Conservation (phyloP, 139 green algal genomes). For the Coelastrella sp. region DNA sequence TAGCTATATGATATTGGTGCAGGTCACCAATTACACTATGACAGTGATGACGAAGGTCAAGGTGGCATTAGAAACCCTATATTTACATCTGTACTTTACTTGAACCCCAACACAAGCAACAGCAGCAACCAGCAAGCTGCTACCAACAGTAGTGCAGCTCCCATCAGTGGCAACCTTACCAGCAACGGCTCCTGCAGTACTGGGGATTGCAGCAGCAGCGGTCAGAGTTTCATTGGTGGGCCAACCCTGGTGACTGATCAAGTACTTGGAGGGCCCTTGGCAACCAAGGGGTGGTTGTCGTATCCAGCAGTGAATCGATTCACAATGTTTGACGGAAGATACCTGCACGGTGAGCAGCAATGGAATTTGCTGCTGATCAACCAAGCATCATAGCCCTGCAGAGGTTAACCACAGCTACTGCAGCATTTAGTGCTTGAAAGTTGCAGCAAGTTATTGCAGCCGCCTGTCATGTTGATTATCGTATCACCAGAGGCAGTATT, state of each 20-base stretch:
- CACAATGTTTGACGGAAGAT: slow-evolving; percentile 61
- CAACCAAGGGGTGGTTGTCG: slow-evolving; percentile 60
- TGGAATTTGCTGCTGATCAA: too few species aligned
- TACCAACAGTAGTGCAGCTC: too few species aligned
- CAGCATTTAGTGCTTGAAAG: neutral
- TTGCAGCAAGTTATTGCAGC: neutral
- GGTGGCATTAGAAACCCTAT: slow-evolving; percentile 64
- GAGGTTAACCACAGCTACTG: too few species aligned
- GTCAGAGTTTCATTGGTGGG: slow-evolving; percentile 54
- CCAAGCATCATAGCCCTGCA: too few species aligned
- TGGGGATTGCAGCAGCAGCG: neutral
- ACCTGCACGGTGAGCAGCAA: slow-evolving; percentile 60
- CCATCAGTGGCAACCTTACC: too few species aligned
- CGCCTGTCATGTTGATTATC: too few species aligned
- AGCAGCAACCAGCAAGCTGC: neutral
- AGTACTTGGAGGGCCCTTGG: slow-evolving; percentile 49
- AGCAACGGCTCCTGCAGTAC: neutral
- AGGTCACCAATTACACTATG: slow-evolving; percentile 78
- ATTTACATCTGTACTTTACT: slow-evolving; percentile 59
- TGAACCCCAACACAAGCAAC: slow-evolving; percentile 34
- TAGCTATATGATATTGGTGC: neutral
- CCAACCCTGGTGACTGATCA: slow-evolving; percentile 74
- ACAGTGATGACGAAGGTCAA: slow-evolving; percentile 65
- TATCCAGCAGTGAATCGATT: slow-evolving; percentile 52
- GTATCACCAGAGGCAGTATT: too few species aligned